A percentile compares a stretch with the other conserved stretches of the same genome.
These are phyloP conservation scores for Medicago ruthenica DNA, from an alignment of 306 rosid species.

Conservation along the genomic window DNA sequence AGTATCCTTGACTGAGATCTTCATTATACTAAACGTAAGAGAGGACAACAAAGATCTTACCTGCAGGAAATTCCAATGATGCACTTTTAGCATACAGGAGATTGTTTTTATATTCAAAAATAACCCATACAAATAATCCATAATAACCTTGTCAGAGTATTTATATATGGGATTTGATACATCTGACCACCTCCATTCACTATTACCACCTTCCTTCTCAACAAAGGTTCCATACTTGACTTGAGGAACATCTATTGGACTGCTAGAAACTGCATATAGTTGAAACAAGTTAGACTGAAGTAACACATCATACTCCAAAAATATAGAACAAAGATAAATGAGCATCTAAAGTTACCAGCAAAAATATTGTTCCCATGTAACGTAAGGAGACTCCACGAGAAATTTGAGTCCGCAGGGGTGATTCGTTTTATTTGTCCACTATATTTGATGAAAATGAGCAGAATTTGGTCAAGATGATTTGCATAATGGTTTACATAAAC, in stretches of 20 bases:
- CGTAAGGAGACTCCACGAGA: slow-evolving; percentile 80
- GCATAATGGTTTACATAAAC: slow-evolving; percentile 4
- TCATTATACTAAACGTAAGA: slow-evolving; percentile 68
- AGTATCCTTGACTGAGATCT: slow-evolving; percentile 77
- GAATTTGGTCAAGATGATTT: slow-evolving; percentile 34
- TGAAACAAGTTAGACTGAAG: slow-evolving; percentile 28
- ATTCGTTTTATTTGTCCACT: slow-evolving; percentile 75
- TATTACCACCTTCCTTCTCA: slow-evolving; percentile 56
- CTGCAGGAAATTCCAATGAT: slow-evolving; percentile 50
- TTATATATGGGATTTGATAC: slow-evolving; percentile 61
- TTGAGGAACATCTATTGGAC: slow-evolving; percentile 86
- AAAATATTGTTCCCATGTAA: slow-evolving; percentile 79
- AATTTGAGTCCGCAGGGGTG: slow-evolving; percentile 71
- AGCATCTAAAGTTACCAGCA: slow-evolving; percentile 76
- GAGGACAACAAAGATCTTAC: slow-evolving; percentile 73
- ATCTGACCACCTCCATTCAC: slow-evolving; percentile 79
- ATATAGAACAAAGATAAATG: slow-evolving; percentile 30
- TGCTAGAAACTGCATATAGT: slow-evolving; percentile 75
- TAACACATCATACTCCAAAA: slow-evolving; percentile 15
- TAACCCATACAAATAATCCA: slow-evolving; percentile 4
- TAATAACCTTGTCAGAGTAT: slow-evolving; percentile 78
- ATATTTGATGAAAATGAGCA: slow-evolving; percentile 42
- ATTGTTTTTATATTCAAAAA: slow-evolving; percentile 35
- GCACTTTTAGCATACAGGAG: slow-evolving; percentile 38
- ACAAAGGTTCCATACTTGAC: slow-evolving; percentile 73